Evolutionary conservation across 768 basidiomycete species (phyloP).

Genomic region (Auriscalpium vulgare): DNA sequence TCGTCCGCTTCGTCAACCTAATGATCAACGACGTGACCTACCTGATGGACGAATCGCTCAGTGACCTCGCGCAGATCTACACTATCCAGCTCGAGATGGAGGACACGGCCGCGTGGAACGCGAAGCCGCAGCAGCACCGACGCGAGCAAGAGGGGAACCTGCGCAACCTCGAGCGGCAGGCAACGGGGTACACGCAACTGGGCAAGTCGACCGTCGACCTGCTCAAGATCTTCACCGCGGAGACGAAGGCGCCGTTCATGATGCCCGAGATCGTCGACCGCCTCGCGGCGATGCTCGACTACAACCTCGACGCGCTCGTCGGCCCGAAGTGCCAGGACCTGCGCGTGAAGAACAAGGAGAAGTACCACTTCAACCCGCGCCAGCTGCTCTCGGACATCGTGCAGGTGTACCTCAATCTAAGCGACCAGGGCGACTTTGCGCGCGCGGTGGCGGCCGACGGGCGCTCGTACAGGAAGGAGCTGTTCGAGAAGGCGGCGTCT

Average conservation of each 20-base stretch:
- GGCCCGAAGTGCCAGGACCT: slow-evolving; percentile 87
- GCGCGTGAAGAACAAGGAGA: slow-evolving; percentile 77
- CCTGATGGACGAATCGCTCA: slow-evolving; percentile 92
- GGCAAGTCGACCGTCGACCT: slow-evolving; percentile 86
- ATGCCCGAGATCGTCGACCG: slow-evolving; percentile 93
- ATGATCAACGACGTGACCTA: slow-evolving; percentile 99
- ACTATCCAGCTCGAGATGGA: slow-evolving; percentile 82
- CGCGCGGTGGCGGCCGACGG: slow-evolving; percentile 90
- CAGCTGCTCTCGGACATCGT: slow-evolving; percentile 78
- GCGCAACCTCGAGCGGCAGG: slow-evolving; percentile 74
- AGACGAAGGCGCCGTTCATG: slow-evolving; percentile 90
- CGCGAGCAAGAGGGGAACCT: slow-evolving; percentile 78
- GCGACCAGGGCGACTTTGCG: slow-evolving; percentile 70
- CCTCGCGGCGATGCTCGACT: slow-evolving; percentile 93
- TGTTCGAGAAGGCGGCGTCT: slow-evolving; percentile 73
- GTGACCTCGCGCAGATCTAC: slow-evolving; percentile 82
- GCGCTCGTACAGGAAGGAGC: slow-evolving; percentile 75
- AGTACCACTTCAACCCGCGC: slow-evolving; percentile 83
- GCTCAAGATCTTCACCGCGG: slow-evolving; percentile 85
- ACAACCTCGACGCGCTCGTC: slow-evolving; percentile 83
- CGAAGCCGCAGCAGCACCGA: slow-evolving; percentile 59
- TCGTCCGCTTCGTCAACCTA: slow-evolving; percentile 91
- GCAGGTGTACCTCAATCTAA: slow-evolving; percentile 85
- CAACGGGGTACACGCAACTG: slow-evolving; percentile 79
- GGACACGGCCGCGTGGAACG: slow-evolving; percentile 60